phyloP scores from a whole-genome alignment of 2,329 filamentous ascomycete species.

The Fusarium nanum region DNA sequence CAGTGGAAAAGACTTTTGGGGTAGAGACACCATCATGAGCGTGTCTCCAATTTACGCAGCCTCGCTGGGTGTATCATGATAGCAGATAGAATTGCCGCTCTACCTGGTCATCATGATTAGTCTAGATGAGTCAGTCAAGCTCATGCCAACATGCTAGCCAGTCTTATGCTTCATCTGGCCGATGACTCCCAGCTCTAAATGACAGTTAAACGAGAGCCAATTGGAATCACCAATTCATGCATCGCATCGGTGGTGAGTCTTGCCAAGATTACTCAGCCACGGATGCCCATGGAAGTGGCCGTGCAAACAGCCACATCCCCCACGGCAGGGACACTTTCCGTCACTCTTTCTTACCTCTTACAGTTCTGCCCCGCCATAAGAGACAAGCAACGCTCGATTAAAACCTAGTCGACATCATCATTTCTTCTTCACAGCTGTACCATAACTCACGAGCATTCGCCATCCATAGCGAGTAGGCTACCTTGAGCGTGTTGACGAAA shows the following conservation, averaged over 20 bases:
- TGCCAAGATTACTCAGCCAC: conserved; percentile 38
- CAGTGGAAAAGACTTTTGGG: background rate
- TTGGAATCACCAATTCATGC: conserved; percentile 15
- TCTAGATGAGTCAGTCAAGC: conserved; percentile 13
- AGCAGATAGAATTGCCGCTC: background rate
- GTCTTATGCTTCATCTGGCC: conserved; percentile 9
- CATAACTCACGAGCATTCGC: background rate
- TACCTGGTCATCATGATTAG: conserved; percentile 8
- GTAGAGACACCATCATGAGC: background rate
- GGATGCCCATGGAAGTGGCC: conserved; percentile 13
- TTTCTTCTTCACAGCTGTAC: conserved; percentile 12
- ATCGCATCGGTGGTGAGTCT: conserved; percentile 9
- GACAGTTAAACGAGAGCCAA: conserved; percentile 11
- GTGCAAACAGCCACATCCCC: conserved; percentile 21
- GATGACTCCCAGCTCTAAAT: conserved; percentile 26
- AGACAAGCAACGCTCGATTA: conserved; percentile 30
- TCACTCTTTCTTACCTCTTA: conserved; percentile 8
- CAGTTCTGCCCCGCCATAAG: conserved; percentile 43
- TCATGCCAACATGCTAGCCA: background rate
- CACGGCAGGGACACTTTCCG: conserved; percentile 27
- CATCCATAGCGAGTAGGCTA: background rate
- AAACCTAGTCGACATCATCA: conserved; percentile 45
- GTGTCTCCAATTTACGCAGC: background rate
- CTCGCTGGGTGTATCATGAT: background rate
- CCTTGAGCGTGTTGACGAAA: background rate